A percentile compares a stretch with the other conserved stretches of the same genome.
These are phyloP conservation scores for Xylaria sp. DNA, from an alignment of 495 filamentous ascomycete genomes.

Conservation along the genomic window DNA sequence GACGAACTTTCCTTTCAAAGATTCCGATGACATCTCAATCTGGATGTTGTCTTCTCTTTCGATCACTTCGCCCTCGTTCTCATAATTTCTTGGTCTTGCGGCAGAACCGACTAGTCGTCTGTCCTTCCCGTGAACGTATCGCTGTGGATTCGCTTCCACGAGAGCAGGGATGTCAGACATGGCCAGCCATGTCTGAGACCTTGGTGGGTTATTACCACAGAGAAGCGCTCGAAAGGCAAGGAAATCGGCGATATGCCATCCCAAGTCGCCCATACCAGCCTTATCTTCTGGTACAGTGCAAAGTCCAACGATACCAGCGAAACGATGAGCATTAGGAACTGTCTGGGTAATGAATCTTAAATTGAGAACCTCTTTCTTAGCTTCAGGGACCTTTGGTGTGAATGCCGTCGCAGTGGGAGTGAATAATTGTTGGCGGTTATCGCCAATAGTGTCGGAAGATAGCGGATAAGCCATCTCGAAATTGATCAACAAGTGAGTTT, in stretches of 20 bases:
- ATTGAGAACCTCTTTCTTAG: conserved; percentile 29
- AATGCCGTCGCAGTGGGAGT: background rate
- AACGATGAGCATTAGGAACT: conserved; percentile 39
- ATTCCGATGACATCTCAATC: conserved; percentile 30
- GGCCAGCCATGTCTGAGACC: conserved; percentile 44
- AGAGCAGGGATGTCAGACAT: conserved; percentile 32
- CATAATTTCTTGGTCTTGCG: background rate
- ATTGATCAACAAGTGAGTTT: background rate
- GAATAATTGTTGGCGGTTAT: background rate
- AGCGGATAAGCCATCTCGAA: background rate
- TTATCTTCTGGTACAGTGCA: conserved; percentile 40
- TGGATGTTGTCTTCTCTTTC: conserved; percentile 32
- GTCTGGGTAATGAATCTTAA: conserved; percentile 39
- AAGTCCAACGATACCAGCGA: conserved; percentile 43
- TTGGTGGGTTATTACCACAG: conserved; percentile 31
- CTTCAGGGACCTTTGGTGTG: background rate
- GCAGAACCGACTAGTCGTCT: conserved; percentile 22
- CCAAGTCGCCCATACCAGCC: conserved; percentile 38
- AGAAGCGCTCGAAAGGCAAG: conserved; percentile 45
- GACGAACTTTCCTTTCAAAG: conserved; percentile 31
- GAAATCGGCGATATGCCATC: conserved; percentile 49
- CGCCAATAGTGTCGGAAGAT: background rate
- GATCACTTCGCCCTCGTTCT: background rate
- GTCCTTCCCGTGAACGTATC: conserved; percentile 30
- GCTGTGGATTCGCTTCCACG: conserved; percentile 24